Evolutionary conservation across 345 rosid genomes (phyloP).

Genomic region (Garcia nutans): DNA sequence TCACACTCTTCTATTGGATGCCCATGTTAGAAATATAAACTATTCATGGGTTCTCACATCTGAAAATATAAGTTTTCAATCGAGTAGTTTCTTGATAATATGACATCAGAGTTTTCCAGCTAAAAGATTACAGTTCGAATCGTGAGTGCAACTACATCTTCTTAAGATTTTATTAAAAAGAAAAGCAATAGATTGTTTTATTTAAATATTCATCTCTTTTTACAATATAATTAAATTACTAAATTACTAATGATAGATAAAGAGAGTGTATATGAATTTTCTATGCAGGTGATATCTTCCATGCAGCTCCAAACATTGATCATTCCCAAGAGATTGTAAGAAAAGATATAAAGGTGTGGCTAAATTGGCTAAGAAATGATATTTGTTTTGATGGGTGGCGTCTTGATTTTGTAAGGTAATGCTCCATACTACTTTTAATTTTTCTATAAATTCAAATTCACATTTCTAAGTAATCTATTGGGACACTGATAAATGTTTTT

Average conservation of each 20-base stretch:
- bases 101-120: too few relatives aligned
- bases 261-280: not conserved
- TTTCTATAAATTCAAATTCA: not conserved
- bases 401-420: constrained; percentile 52
- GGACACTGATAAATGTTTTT: not conserved
- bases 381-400: constrained; percentile 58
- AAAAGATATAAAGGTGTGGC: constrained; percentile 47
- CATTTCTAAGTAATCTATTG: not conserved
- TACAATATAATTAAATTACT: not conserved
- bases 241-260: not conserved
- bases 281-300: constrained; percentile 47
- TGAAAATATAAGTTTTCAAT: too few relatives aligned
- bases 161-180: not conserved
- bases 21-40: too few relatives aligned
- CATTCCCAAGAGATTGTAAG: constrained; percentile 53
- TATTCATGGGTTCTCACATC: too few relatives aligned
- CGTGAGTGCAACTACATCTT: too few relatives aligned
- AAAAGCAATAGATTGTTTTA: not conserved
- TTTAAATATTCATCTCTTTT: not conserved
- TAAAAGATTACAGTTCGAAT: too few relatives aligned
- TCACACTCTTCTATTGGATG: not conserved
- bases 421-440: not conserved
- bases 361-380: constrained; percentile 45
- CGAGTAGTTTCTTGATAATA: too few relatives aligned
- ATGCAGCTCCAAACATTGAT: constrained; percentile 55